Evolutionary conservation across 768 basidiomycete species (phyloP).

Genomic region (Mycena olivaceomarginata): DNA sequence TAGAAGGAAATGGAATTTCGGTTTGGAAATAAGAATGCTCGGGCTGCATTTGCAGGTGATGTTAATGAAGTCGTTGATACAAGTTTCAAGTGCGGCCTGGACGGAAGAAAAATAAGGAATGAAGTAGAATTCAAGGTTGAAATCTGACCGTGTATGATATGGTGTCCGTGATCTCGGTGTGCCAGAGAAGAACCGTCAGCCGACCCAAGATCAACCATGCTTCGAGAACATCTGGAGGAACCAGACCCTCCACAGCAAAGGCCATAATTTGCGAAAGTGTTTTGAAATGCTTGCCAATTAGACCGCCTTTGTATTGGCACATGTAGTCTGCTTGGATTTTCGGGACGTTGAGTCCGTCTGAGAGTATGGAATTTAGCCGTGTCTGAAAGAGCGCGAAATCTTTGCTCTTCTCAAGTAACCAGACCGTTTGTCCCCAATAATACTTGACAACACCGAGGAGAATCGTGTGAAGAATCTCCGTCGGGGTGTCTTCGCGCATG

Average conservation of each 20-base stretch:
- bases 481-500: constrained; percentile 48
- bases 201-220: constrained; percentile 49
- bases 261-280: constrained; percentile 54
- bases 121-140: no score
- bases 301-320: constrained; percentile 51
- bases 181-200: constrained; percentile 51
- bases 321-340: constrained; percentile 55
- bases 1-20: constrained; percentile 46
- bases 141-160: constrained; percentile 48
- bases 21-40: constrained; percentile 50
- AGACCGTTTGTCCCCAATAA: constrained; percentile 47
- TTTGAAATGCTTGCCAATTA: constrained; percentile 56
- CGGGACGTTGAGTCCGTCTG: constrained; percentile 50
- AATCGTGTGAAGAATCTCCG: constrained; percentile 57
- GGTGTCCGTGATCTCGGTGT: constrained; percentile 50
- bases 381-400: constrained; percentile 46
- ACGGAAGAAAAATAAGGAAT: no score
- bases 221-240: constrained; percentile 41
- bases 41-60: no score
- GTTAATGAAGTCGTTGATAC: constrained; percentile 49
- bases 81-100: constrained; percentile 36
- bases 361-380: constrained; percentile 48
- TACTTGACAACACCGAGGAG: constrained; percentile 60
- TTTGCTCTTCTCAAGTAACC: constrained; percentile 48
- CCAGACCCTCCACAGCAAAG: constrained; percentile 49